Conservation (phyloP, 768 basidiomycete genomes). For the Termitomyces sp. region DNA sequence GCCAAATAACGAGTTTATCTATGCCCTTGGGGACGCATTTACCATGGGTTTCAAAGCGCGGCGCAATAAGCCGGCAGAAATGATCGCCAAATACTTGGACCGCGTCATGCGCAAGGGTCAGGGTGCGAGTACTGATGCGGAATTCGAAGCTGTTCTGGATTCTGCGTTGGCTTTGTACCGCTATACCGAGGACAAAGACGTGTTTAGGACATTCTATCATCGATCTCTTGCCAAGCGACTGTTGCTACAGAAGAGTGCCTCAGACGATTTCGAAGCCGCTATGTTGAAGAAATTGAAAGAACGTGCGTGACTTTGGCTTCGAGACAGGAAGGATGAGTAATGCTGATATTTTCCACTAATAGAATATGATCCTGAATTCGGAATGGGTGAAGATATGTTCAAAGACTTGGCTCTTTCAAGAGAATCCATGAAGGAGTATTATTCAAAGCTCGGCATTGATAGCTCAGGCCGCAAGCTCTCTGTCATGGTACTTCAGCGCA, state of each 20-base stretch:
- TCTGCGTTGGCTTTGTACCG: constrained; percentile 72
- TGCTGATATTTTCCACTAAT: background rate
- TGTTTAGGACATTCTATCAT: constrained; percentile 91
- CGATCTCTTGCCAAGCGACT: constrained; percentile 85
- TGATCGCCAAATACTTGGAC: constrained; percentile 91
- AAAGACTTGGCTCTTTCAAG: constrained; percentile 79
- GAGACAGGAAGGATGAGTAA: background rate
- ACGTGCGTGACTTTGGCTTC: constrained; percentile 31
- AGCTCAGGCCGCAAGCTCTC: constrained; percentile 48
- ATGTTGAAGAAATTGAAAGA: constrained; percentile 87
- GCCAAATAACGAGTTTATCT: constrained; percentile 54
- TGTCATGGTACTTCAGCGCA: constrained; percentile 83
- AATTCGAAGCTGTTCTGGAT: constrained; percentile 63
- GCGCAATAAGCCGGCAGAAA: constrained; percentile 83
- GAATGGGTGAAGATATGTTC: constrained; percentile 94
- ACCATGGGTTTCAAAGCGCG: constrained; percentile 68
- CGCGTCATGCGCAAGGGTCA: constrained; percentile 85
- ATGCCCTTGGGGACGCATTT: constrained; percentile 74
- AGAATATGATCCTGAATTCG: constrained; percentile 97
- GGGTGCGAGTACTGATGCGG: constrained; percentile 56
- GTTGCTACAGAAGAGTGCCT: constrained; percentile 79
- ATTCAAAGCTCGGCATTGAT: constrained; percentile 36
- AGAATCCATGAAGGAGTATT: constrained; percentile 69
- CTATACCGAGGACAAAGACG: constrained; percentile 90
- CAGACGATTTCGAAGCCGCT: constrained; percentile 80